Percentiles rank a stretch among this genome's conserved stretches.
Evolutionary conservation across 1,284 basidiomycete species (phyloP).

Genomic region (Kwoniella shivajii): DNA sequence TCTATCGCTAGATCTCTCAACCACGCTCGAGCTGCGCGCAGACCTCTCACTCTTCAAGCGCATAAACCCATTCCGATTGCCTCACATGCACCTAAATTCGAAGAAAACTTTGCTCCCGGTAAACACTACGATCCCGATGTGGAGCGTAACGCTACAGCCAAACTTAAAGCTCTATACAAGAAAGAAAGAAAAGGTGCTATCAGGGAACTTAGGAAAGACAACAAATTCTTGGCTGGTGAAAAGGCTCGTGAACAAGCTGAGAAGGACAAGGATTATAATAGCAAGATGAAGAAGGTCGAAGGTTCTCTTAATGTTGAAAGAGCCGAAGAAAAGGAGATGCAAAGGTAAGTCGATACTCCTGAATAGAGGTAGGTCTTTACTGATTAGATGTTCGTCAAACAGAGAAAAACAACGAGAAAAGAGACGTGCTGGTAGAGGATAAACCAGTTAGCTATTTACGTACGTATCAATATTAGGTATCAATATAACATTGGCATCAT

Average conservation of each 20-base stretch:
- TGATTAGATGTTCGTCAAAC: neutral
- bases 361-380: neutral
- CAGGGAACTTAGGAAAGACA: conserved; percentile 92
- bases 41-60: conserved; percentile 81
- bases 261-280: conserved; percentile 76
- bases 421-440: conserved; percentile 26
- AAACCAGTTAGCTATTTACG: neutral
- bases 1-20: conserved; percentile 67
- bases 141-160: conserved; percentile 82
- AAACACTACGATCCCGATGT: conserved; percentile 89
- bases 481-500: neutral
- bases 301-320: conserved; percentile 84
- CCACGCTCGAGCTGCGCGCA: conserved; percentile 71
- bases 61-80: conserved; percentile 97
- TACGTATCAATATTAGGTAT: neutral
- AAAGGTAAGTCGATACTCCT: conserved; percentile 53
- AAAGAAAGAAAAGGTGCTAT: conserved; percentile 97
- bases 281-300: conserved; percentile 79
- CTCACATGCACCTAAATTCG: conserved; percentile 92
- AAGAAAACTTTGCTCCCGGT: conserved; percentile 67
- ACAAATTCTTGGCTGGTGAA: conserved; percentile 86
- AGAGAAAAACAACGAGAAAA: conserved; percentile 30
- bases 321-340: conserved; percentile 92
- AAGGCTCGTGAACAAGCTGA: conserved; percentile 79
- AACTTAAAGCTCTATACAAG: conserved; percentile 87